These are phyloP conservation scores for Trifolium dubium DNA, from an alignment of 306 rosid species.

Conservation along the genomic window DNA sequence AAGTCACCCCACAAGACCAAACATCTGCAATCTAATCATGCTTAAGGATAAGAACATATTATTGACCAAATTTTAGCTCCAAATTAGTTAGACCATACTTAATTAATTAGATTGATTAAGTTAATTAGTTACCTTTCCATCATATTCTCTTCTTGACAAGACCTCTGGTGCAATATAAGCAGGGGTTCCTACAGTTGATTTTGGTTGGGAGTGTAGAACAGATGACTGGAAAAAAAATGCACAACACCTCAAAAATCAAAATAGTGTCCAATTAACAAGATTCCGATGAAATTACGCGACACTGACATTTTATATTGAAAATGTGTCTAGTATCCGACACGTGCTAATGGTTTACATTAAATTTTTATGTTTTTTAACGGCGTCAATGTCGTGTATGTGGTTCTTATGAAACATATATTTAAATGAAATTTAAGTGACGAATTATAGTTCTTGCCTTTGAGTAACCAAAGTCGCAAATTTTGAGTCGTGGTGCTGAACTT, in stretches of 20 bases:
- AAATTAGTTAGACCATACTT: conserved; percentile 26
- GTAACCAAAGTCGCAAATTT: conserved; percentile 95
- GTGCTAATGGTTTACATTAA: background rate
- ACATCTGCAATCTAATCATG: conserved; percentile 93
- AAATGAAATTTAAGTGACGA: conserved; percentile 19
- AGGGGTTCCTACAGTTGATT: conserved; percentile 99
- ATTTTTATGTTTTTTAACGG: background rate
- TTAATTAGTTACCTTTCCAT: conserved; percentile 72
- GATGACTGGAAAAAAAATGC: conserved; percentile 66
- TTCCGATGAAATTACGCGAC: background rate
- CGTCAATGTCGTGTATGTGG: background rate
- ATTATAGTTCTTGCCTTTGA: conserved; percentile 68
- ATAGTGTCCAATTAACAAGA: conserved; percentile 1
- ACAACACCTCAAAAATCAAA: conserved; percentile 26
- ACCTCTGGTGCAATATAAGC: conserved; percentile 99
- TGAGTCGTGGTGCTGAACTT: conserved; percentile 89
- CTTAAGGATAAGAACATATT: conserved; percentile 36
- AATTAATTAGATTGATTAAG: background rate
- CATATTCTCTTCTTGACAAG: conserved; percentile 80
- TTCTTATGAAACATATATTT: background rate
- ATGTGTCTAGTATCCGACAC: background rate
- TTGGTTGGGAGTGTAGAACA: conserved; percentile 95
- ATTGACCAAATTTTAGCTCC: conserved; percentile 37
- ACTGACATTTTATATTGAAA: background rate
- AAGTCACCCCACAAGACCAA: conserved; percentile 99